These are phyloP conservation scores for Mallotus nudiflorus DNA, from an alignment of 345 rosid species.

Conservation along the genomic window DNA sequence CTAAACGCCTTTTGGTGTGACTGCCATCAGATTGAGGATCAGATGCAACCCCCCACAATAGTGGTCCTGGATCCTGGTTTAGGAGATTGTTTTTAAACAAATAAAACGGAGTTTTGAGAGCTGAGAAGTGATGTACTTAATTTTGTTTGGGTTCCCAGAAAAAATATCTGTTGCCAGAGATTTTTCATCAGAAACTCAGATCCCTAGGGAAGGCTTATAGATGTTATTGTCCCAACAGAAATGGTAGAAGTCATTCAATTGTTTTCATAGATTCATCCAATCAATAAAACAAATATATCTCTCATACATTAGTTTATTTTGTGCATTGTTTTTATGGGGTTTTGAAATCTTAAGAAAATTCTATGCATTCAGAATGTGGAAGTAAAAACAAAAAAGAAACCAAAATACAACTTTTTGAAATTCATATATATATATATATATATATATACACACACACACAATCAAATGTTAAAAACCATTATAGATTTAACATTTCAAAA, in stretches of 20 bases:
- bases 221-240: conserved; percentile 9
- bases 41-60: conserved; percentile 14
- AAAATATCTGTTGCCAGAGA: conserved; percentile 16
- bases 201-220: conserved; percentile 25
- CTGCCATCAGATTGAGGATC: conserved; percentile 19
- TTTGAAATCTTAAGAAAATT: too few relatives aligned
- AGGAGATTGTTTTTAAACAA: not conserved
- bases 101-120: not conserved
- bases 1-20: too few relatives aligned
- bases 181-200: conserved; percentile 19
- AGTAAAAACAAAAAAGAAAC: too few relatives aligned
- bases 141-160: conserved; percentile 9
- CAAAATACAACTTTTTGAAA: too few relatives aligned
- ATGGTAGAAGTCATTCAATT: not conserved
- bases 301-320: not conserved
- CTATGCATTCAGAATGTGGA: too few relatives aligned
- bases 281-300: not conserved
- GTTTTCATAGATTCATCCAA: not conserved
- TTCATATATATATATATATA: too few relatives aligned
- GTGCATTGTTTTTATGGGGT: not conserved
- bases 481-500: too few relatives aligned
- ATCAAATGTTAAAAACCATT: too few relatives aligned
- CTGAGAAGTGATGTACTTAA: conserved; percentile 6
- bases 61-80: conserved; percentile 36
- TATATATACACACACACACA: too few relatives aligned